Evolutionary conservation across 1,284 basidiomycete genomes (phyloP).

Genomic region (Pseudozyma thailandica): DNA sequence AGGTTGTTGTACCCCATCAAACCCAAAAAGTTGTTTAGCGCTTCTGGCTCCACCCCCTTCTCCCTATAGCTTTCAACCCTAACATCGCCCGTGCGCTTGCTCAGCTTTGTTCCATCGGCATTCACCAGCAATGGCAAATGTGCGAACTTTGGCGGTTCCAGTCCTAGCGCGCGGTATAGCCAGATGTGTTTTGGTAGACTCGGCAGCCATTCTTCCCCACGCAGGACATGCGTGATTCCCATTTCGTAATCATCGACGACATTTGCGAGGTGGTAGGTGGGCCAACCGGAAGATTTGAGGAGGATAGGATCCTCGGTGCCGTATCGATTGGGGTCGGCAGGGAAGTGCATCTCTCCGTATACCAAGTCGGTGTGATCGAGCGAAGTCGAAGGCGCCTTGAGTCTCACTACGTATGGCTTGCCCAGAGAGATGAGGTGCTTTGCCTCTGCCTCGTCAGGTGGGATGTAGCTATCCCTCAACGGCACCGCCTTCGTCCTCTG

Average conservation of each 20-base stretch:
- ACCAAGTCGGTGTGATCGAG: constrained; percentile 74
- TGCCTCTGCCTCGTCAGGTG: constrained; percentile 80
- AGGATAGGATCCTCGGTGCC: constrained; percentile 84
- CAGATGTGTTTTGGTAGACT: constrained; percentile 93
- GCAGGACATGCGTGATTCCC: constrained; percentile 92
- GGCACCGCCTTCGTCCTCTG: constrained; percentile 73
- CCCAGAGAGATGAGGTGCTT: constrained; percentile 78
- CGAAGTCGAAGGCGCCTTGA: constrained; percentile 65
- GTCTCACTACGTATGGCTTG: constrained; percentile 82
- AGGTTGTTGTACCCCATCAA: constrained; percentile 83
- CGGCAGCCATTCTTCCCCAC: constrained; percentile 98
- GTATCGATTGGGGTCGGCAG: constrained; percentile 63
- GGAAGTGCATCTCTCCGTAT: constrained; percentile 78
- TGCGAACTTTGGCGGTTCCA: constrained; percentile 82
- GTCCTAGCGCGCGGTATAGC: constrained; percentile 82
- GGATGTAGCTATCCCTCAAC: constrained; percentile 86
- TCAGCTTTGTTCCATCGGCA: constrained; percentile 90
- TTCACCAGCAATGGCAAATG: constrained; percentile 93
- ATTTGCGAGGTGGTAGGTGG: constrained; percentile 95
- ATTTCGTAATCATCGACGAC: constrained; percentile 96
- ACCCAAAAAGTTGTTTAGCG: constrained; percentile 91
- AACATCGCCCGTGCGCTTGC: constrained; percentile 90
- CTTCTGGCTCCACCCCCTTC: constrained; percentile 88
- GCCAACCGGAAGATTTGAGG: constrained; percentile 89
- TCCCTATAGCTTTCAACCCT: constrained; percentile 84